Evolutionary conservation across 75 land plant genomes (phyloP).

Genomic region (Sequoia sempervirens): DNA sequence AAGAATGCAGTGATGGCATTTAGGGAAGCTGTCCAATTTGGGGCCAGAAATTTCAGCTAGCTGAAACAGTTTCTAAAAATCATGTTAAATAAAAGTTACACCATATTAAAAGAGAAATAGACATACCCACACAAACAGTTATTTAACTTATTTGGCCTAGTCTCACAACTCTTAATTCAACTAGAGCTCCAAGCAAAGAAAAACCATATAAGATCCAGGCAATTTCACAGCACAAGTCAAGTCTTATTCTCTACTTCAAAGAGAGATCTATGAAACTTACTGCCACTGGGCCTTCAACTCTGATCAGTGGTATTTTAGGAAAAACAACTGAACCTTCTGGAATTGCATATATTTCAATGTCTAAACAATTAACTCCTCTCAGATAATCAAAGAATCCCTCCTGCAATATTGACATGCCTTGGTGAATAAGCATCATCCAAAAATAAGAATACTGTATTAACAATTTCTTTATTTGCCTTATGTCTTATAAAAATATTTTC

Average conservation of each 20-base stretch:
- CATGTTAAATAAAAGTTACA: slow-evolving; percentile 1
- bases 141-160: not conserved
- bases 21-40: not conserved
- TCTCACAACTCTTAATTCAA: not conserved
- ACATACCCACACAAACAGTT: not conserved
- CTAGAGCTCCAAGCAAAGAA: slow-evolving; percentile 9
- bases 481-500: not conserved
- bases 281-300: slow-evolving; percentile 87
- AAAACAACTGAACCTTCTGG: slow-evolving; percentile 88
- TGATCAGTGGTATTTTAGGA: slow-evolving; percentile 80
- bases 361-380: slow-evolving; percentile 64
- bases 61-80: not conserved
- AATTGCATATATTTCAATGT: slow-evolving; percentile 76
- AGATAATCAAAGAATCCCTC: slow-evolving; percentile 77
- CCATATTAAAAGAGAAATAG: not conserved
- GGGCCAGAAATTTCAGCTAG: slow-evolving; percentile 3
- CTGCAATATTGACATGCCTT: slow-evolving; percentile 27
- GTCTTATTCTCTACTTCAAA: not conserved
- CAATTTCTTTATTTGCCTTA: not conserved
- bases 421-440: not conserved
- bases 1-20: slow-evolving; percentile 12
- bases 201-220: no score
- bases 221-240: not conserved
- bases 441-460: not conserved
- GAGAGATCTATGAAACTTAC: slow-evolving; percentile 34